phyloP scores from a whole-genome alignment of 192 early-diverging fungal species.

The Oehlia diaphana region DNA sequence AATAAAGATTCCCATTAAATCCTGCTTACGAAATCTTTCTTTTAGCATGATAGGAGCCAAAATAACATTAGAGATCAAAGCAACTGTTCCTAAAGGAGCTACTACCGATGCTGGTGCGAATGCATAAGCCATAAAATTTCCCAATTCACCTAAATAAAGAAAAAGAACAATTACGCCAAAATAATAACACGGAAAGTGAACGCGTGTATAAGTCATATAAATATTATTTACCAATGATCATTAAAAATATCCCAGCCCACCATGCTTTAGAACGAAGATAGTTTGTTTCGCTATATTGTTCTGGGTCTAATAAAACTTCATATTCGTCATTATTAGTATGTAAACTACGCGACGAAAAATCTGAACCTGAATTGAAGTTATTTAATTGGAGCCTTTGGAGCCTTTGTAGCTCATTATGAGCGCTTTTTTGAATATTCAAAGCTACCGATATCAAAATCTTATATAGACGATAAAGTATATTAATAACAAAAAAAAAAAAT shows the following conservation, averaged over 20 bases:
- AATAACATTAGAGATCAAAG: slow-evolving; percentile 69
- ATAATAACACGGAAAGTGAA: not conserved
- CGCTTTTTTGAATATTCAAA: slow-evolving; percentile 72
- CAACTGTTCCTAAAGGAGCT: slow-evolving; percentile 73
- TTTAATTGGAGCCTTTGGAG: slow-evolving; percentile 14
- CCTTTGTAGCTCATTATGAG: slow-evolving; percentile 46
- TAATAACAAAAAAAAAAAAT: not conserved
- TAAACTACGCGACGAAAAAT: slow-evolving; percentile 5
- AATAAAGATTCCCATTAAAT: slow-evolving; percentile 60
- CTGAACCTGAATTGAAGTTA: slow-evolving; percentile 2
- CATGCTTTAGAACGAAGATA: slow-evolving; percentile 59
- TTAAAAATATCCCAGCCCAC: slow-evolving; percentile 71
- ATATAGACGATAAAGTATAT: not conserved
- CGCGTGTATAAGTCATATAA: slow-evolving; percentile 7
- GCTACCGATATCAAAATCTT: slow-evolving; percentile 69
- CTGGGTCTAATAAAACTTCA: slow-evolving; percentile 30
- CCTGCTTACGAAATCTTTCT: slow-evolving; percentile 59
- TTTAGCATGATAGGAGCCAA: slow-evolving; percentile 69
- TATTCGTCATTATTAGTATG: slow-evolving; percentile 8
- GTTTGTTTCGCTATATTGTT: slow-evolving; percentile 33
- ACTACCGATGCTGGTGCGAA: slow-evolving; percentile 74
- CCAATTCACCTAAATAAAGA: slow-evolving; percentile 34
- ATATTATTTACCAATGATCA: slow-evolving; percentile 59
- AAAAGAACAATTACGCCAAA: not conserved
- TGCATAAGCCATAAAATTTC: slow-evolving; percentile 67